Evolutionary conservation across 2,329 filamentous ascomycete genomes (phyloP), one percentile per base, ranked within the genome.

Genomic region (Fusarium continuum): DNA sequence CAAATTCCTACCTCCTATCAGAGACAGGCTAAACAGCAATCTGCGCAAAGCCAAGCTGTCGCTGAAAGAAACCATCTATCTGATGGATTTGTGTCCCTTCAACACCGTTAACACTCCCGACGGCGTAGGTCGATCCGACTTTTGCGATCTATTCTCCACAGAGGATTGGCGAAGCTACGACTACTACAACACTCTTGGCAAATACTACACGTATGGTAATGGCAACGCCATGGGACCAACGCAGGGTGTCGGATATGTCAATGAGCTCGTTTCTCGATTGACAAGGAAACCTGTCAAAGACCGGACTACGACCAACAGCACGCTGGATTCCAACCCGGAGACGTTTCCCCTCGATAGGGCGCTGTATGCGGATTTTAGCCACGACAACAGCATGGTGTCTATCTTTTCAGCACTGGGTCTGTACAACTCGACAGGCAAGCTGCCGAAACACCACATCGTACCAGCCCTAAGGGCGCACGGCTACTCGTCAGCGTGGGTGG

Each of bases 61-160:
- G 4, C 72, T 81, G 11, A 71, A 78, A 2, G 88, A 94, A 28
- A 85, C 88, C 1, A 79, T 93, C 53, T 85, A 83, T 54, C 74
- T 97, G 28, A 97, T 97, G 92, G 92, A 97, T 69, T 81, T 97
- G 58, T 97, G 93, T 71, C 89, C 93, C 0, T 97, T 92, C 77
- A 84, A 90, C 67, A 94, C 91, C 0, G 87, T 96, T n/a, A 87
- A 89, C 8, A 80, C 85, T 6, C 71, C 76, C 0, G 77, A 82
- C 4, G 83, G 79, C 5, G 62, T 55, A 2, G 67, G 63, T 2
- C 74, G 89, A 9, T 92, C 92, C 0, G 78, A 81, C 0, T 96
- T 97, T 77, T 97, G 93, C 76, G 73, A 74, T 13, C 80, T 97
- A 22, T 97, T 97, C 77, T 88, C 85, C 0, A 73, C 81, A 13